These are phyloP conservation scores for Pseudogymnoascus sp. DNA, from an alignment of 2,329 filamentous ascomycete genomes.

Conservation along the genomic window DNA sequence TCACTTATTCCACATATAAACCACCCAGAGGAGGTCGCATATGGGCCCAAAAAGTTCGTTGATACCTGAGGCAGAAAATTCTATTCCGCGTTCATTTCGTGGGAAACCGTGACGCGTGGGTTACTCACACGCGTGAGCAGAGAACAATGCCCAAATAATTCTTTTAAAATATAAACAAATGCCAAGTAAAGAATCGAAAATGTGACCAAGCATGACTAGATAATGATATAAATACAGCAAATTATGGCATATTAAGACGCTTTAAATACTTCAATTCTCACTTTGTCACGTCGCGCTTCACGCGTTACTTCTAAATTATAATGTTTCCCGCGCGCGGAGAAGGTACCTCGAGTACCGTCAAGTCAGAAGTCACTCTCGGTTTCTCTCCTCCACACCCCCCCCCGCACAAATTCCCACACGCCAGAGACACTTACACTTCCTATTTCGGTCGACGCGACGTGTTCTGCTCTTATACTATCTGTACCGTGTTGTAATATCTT, in stretches of 20 bases:
- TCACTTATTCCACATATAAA: too few species aligned
- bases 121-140: not conserved
- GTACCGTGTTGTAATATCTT: slow-evolving; percentile 6
- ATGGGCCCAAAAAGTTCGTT: not conserved
- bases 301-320: not conserved
- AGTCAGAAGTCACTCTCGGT: not conserved
- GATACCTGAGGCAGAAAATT: not conserved
- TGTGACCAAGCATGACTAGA: not conserved
- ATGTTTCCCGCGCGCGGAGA: not conserved
- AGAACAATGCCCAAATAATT: not conserved
- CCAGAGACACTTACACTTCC: slow-evolving; percentile 13
- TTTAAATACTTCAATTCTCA: not conserved
- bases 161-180: not conserved
- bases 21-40: not conserved
- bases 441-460: slow-evolving; percentile 11
- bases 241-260: not conserved
- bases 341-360: not conserved
- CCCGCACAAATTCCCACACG: not conserved
- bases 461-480: slow-evolving; percentile 3
- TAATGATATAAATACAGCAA: not conserved
- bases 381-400: not conserved
- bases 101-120: not conserved
- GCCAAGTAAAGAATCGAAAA: not conserved
- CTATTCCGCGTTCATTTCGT: not conserved
- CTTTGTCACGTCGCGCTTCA: not conserved